Conservation (phyloP, 2,329 filamentous ascomycete species). For the Monilinia vaccinii-corymbosi region DNA sequence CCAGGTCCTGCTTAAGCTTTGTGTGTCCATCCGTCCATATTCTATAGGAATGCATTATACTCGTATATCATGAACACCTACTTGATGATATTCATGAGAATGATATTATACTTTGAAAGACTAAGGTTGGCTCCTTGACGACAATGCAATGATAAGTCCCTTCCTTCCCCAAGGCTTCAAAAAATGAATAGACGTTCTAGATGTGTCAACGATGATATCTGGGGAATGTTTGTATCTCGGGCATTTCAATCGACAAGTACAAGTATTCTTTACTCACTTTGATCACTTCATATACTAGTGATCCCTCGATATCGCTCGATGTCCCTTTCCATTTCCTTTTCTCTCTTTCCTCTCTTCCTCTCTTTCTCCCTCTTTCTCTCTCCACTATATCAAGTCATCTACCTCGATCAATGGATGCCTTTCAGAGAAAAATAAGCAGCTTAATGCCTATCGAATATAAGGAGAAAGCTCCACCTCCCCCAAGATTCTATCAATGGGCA, state of each 20-base stretch:
- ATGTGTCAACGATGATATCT: background rate
- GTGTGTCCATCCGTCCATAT: background rate
- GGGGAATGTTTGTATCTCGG: background rate
- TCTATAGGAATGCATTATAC: background rate
- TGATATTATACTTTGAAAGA: no score
- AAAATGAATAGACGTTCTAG: background rate
- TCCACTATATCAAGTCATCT: background rate
- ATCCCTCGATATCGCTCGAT: background rate
- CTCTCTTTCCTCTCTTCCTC: background rate
- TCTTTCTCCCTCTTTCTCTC: background rate
- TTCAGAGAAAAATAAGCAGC: background rate
- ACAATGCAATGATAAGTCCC: background rate
- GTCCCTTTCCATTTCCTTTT: background rate
- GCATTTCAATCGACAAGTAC: background rate
- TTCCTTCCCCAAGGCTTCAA: background rate
- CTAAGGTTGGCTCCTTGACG: background rate
- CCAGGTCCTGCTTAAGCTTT: background rate
- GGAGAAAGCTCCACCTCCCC: background rate
- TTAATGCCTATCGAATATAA: background rate
- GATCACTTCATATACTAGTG: no score
- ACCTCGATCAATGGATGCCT: background rate
- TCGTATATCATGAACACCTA: no score
- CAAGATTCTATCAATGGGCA: background rate
- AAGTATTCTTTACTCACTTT: background rate
- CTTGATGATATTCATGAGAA: background rate